A percentile compares a stretch with the other conserved stretches of the same genome.
Evolutionary conservation across 2,329 filamentous ascomycete species (phyloP).

Genomic region (Nannizziopsis arthrosporioides): DNA sequence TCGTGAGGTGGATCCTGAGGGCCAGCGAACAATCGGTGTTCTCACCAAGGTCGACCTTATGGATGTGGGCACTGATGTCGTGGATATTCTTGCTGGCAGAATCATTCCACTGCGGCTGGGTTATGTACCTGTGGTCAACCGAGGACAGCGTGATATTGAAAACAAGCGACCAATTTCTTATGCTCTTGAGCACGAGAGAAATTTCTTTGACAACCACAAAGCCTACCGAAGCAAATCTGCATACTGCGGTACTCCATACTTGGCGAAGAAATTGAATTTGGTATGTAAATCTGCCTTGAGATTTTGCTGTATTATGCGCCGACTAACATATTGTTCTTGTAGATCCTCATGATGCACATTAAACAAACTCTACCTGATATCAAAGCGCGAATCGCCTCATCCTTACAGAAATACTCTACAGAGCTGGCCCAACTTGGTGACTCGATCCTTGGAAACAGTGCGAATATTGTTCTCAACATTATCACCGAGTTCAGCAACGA

Average conservation of each 20-base stretch:
- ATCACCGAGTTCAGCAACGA: constrained; percentile 98
- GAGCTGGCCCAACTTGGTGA: constrained; percentile 79
- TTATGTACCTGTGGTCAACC: constrained; percentile 95
- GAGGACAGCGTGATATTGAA: constrained; percentile 95
- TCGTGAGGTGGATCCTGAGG: constrained; percentile 91
- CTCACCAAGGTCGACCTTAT: constrained; percentile 98
- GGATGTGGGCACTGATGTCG: constrained; percentile 96
- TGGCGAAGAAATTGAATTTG: constrained; percentile 91
- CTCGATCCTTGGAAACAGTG: constrained; percentile 88
- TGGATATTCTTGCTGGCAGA: constrained; percentile 93
- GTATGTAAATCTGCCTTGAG: constrained; percentile 28
- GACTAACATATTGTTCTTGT: constrained; percentile 4
- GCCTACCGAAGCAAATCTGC: constrained; percentile 97
- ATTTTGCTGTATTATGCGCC: not conserved
- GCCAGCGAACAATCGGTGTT: constrained; percentile 95
- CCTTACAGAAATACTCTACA: constrained; percentile 76
- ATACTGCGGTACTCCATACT: constrained; percentile 95
- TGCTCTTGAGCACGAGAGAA: constrained; percentile 85
- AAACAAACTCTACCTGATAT: constrained; percentile 98
- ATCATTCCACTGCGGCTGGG: constrained; percentile 91
- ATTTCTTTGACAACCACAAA: constrained; percentile 97
- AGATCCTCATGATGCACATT: constrained; percentile 99
- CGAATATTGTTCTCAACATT: constrained; percentile 94
- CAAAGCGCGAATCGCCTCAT: constrained; percentile 90
- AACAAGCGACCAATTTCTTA: constrained; percentile 90